Conservation (phyloP, 2,329 filamentous ascomycete genomes). For the Tricladium varicosporioides region DNA sequence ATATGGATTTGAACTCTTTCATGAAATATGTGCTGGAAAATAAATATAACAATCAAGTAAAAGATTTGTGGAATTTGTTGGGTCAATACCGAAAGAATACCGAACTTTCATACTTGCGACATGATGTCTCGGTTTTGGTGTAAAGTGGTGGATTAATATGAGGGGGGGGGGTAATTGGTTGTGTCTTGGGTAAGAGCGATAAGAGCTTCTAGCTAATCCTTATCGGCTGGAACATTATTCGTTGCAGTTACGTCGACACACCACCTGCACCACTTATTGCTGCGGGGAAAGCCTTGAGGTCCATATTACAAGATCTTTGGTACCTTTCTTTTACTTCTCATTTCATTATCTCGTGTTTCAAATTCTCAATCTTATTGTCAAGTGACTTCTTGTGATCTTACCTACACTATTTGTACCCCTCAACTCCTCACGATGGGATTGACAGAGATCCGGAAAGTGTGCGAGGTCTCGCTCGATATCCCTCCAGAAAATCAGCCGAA, state of each 20-base stretch:
- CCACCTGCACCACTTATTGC: neutral
- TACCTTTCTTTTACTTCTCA: neutral
- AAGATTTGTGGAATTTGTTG: too few species aligned
- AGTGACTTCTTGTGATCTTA: too few species aligned
- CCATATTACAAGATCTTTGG: neutral
- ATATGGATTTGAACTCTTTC: too few species aligned
- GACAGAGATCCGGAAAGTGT: conserved; percentile 64
- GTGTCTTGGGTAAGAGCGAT: neutral
- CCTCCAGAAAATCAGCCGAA: conserved; percentile 67
- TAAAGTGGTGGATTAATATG: neutral
- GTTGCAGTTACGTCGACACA: conserved; percentile 4
- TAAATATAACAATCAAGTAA: too few species aligned
- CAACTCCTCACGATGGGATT: conserved; percentile 40
- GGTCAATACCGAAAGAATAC: too few species aligned
- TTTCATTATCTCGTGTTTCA: neutral
- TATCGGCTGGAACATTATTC: conserved; percentile 1
- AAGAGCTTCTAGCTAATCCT: conserved; percentile 6
- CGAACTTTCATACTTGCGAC: too few species aligned
- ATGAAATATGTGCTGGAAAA: too few species aligned
- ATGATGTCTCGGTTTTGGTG: too few species aligned
- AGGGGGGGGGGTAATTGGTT: neutral
- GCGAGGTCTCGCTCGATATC: conserved; percentile 71
- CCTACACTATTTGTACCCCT: neutral
- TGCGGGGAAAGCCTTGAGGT: neutral
- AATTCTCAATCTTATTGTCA: too few species aligned